Evolutionary conservation across 2,329 filamentous ascomycete species (phyloP), one percentile per base, ranked within the genome.

Genomic region (Aplosporella prunicola): DNA sequence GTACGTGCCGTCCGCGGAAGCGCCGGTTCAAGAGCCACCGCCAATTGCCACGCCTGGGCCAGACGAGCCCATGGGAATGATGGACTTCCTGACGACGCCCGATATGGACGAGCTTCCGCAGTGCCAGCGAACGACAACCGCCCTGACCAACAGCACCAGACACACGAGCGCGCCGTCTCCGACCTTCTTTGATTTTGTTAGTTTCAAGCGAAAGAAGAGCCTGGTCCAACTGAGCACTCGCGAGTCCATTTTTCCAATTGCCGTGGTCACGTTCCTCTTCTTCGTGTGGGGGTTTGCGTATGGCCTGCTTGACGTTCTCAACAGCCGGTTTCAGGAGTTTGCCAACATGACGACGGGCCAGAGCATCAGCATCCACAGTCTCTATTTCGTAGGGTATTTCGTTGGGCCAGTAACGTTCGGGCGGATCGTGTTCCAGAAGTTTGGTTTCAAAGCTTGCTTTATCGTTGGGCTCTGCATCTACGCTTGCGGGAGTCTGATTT

Each of bases 211-310:
- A 22, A 50, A 67, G 44, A 84, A 83, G 57, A 82, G 77, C 51
- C 78, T 87, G 66, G 72, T 85, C 6, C 67, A 75, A 15, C 74
- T 76, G 40, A 76, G 72, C 1, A 68, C 68, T 2, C 55, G 61
- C 9, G 80, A 87, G 44, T 82, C 80, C 0, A 63, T 82, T 46
- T 81, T 78, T 45, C 84, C 85, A 45, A 79, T 82, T 50, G 69
- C 73, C 11, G 67, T 85, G 45, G 85, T 93, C 15, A 84, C 82
- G 1, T 72, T 88, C 5, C 66, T 94, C 0, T 93, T 94, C 61
- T 78, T 93, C 45, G 65, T 94, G 3, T 93, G 86, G 87, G 88
- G 88, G 0, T 81, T 94, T 41, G 87, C 86, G 0, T 94, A 94
- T 49, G 88, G 88, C 1, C 70, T 94, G 2, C 67, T 94, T 5